Evolutionary conservation across 768 basidiomycete species (phyloP), one percentile per base, ranked within the genome.

Genomic region (Leccinum subtestaceum): DNA sequence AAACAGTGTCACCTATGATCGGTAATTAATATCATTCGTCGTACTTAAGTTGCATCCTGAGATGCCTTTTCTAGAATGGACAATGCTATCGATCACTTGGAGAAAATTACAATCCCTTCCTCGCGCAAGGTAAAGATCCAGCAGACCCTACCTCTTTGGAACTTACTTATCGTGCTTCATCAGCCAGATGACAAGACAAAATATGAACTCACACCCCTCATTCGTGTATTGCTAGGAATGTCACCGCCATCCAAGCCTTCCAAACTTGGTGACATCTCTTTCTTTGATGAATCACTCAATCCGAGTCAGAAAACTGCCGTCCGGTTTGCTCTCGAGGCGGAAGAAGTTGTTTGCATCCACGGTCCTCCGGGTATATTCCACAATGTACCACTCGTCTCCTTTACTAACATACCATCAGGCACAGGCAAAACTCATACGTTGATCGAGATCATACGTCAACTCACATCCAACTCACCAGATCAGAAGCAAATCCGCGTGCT

Each of bases 401-500:
- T 47, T 11, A 34, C 36, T 7, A 38, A 62, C 25, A 9, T 21
- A 11, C 51, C 10, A 53, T 45, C 54, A 86, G 87, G 91, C 59
- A 96, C 95, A 2, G 96, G 96, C 7, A 98, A 98, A 78, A 99
- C 96, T 0, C 91, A 94, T 64, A 97, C 96, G 0, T 80, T 99
- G 17, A 89, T 98, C 34, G 96, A 99, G 72, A 83, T 97, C 53
- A 91, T 98, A 59, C 86, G 91, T 29, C 95, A 98, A 67, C 74
- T 95, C 23, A 84, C 86, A 2, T 75, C 80, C 4, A 77, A 81
- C 0, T 62, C 79, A 2, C 62, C 71, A 13, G 55, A 56, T 27
- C 78, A 81, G 13, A 82, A 80, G 60, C 77, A 84, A 2, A 74
- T 78, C 38, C 83, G 87, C 32, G 75, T 97, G 4, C 84, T 98